phyloP scores from a whole-genome alignment of 352 stramenopile genomes.

The Thraustochytrium striatum region DNA sequence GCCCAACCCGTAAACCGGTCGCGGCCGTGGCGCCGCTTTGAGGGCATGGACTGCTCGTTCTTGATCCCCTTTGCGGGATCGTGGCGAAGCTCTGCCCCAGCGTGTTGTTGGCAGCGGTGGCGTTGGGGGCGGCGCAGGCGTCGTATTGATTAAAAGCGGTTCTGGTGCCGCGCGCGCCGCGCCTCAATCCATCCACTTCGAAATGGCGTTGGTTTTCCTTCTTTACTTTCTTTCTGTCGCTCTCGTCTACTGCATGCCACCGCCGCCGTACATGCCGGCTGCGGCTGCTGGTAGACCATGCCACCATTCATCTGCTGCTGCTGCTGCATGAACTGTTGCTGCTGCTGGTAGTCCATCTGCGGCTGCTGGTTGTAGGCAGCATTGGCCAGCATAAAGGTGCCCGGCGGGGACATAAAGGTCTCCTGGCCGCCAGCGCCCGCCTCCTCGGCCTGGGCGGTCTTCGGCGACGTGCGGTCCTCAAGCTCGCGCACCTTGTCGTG shows the following conservation, averaged over 20 bases:
- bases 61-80: constrained; percentile 36
- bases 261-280: no score
- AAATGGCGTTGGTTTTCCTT: no score
- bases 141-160: no score
- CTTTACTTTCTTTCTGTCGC: no score
- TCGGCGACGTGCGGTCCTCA: constrained; percentile 64
- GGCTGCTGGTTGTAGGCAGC: constrained; percentile 24
- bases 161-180: no score
- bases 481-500: constrained; percentile 88
- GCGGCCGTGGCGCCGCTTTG: constrained; percentile 41
- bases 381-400: constrained; percentile 35
- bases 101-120: no score
- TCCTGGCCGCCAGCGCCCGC: neutral
- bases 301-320: constrained; percentile 11
- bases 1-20: constrained; percentile 84
- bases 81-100: neutral
- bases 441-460: neutral
- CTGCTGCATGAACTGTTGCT: constrained; percentile 31
- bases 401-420: constrained; percentile 14
- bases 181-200: no score
- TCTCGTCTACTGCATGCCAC: no score
- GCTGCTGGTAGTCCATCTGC: neutral
- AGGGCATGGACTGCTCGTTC: constrained; percentile 51
- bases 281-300: neutral
- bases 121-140: no score